Evolutionary conservation across 2,329 filamentous ascomycete genomes (phyloP), one percentile per base, ranked within the genome.

Genomic region (Penicillium brasilianum): DNA sequence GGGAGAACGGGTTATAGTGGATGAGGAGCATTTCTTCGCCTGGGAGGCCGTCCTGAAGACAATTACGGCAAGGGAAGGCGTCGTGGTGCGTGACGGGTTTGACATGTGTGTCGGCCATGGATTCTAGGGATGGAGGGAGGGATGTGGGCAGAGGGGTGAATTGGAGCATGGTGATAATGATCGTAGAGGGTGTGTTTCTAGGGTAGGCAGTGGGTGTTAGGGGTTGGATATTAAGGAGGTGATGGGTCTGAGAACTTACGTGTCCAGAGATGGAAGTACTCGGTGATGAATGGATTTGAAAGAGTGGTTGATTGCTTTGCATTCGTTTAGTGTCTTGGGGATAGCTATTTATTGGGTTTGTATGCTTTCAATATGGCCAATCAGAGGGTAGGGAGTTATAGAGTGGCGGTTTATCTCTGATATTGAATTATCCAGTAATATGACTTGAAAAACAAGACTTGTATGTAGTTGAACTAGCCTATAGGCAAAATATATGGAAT

Each of bases 61-160:
- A 58, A 3, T 36, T 32, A 3, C 55, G 30, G 39, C 55, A 58
- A 18, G 55, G 55, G 22, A 28, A 58, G 55, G 44, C 3, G 14
- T 14, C 1, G 10, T 18, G 1, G 14, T 20, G 6, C 16, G 32
- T 37, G 36, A 58, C 55, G 6, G 36, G 50, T 46, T 43, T 30
- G 4, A 30, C 11, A 25, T 34, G 20, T 13, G 55, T 41, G 11
- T 30, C 16, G 11, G 43, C 4, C 8, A n/a, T 25, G 20, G 13
- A 5, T 14, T 14, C 3, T 13, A 14, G 25, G 11, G 8, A 36
- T 10, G 11, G 14, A 30, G 18, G 22, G 20, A 55, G 54, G 14
- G 57, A 55, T 52, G 60, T 46, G n/a, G 60, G 52, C 14, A 54
- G 41, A n/a, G 57, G 46, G 32, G 56, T 59, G 55, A 60, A 62